These are phyloP conservation scores for Salicornia ramosissima DNA, from an alignment of 148 eudicot genomes.

Conservation along the genomic window DNA sequence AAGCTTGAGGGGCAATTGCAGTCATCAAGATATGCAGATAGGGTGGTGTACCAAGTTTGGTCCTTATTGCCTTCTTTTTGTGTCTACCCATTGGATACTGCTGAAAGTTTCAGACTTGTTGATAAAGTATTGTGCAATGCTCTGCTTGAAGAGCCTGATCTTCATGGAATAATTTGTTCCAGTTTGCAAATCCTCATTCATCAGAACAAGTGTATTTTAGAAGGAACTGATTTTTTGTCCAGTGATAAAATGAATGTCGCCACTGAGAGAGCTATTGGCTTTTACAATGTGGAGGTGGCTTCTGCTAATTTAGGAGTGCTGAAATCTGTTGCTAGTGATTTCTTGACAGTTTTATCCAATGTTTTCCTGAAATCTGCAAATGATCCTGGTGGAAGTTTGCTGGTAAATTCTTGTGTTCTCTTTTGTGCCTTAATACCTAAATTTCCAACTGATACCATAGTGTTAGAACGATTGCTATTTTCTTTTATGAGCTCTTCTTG, in stretches of 20 bases:
- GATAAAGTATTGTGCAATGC: slow-evolving; percentile 47
- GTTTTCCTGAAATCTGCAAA: slow-evolving; percentile 54
- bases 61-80: slow-evolving; percentile 91
- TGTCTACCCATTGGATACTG: slow-evolving; percentile 75
- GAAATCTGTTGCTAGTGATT: slow-evolving; percentile 57
- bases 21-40: slow-evolving; percentile 68
- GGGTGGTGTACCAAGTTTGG: slow-evolving; percentile 76
- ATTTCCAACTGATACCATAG: background rate
- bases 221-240: slow-evolving; percentile 36
- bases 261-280: slow-evolving; percentile 51
- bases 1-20: slow-evolving; percentile 59
- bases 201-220: slow-evolving; percentile 65
- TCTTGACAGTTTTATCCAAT: slow-evolving; percentile 49
- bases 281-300: slow-evolving; percentile 61
- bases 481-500: no score
- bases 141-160: slow-evolving; percentile 60
- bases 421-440: background rate
- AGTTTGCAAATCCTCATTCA: slow-evolving; percentile 78
- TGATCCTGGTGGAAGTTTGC: slow-evolving; percentile 76
- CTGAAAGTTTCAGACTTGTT: slow-evolving; percentile 61
- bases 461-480: no score
- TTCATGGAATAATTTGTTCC: slow-evolving; percentile 75
- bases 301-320: slow-evolving; percentile 51
- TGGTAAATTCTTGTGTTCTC: slow-evolving; percentile 37
- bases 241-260: slow-evolving; percentile 38